These are phyloP conservation scores for Pelargonium australe DNA, from an alignment of 441 rosid species.

Conservation along the genomic window DNA sequence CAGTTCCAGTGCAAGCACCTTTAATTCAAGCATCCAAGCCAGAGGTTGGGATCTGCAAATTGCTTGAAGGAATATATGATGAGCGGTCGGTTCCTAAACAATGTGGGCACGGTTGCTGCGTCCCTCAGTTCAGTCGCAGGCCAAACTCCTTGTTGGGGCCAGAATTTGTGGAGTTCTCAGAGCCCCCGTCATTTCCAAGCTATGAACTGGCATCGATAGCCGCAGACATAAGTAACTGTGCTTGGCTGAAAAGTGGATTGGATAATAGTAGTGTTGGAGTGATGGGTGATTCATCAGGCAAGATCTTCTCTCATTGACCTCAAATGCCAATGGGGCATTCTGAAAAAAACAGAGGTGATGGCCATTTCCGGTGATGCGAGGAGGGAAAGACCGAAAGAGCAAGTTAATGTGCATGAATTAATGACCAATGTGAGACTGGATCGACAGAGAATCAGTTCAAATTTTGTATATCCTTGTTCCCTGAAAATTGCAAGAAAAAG, in stretches of 20 bases:
- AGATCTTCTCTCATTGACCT: conserved; percentile 36
- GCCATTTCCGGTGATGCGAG: too few relatives aligned
- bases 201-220: conserved; percentile 77
- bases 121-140: conserved; percentile 17
- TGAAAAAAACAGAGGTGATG: conserved; percentile 25
- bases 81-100: conserved; percentile 58
- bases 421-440: conserved; percentile 26
- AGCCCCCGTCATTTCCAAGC: conserved; percentile 54
- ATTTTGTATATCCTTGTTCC: background rate
- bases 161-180: conserved; percentile 68
- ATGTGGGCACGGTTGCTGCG: conserved; percentile 69
- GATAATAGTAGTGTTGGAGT: conserved; percentile 43
- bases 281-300: conserved; percentile 40
- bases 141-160: conserved; percentile 62
- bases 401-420: conserved; percentile 14
- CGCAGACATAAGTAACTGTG: conserved; percentile 72
- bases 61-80: conserved; percentile 47
- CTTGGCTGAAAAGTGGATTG: conserved; percentile 83
- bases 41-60: conserved; percentile 46
- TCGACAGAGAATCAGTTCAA: background rate
- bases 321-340: conserved; percentile 32
- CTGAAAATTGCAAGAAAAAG: background rate
- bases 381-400: too few relatives aligned
- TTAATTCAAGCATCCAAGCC: conserved; percentile 35
- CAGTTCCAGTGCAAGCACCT: conserved; percentile 31